Evolutionary conservation across 495 filamentous ascomycete genomes (phyloP).

Genomic region (Venustampulla echinocandica): DNA sequence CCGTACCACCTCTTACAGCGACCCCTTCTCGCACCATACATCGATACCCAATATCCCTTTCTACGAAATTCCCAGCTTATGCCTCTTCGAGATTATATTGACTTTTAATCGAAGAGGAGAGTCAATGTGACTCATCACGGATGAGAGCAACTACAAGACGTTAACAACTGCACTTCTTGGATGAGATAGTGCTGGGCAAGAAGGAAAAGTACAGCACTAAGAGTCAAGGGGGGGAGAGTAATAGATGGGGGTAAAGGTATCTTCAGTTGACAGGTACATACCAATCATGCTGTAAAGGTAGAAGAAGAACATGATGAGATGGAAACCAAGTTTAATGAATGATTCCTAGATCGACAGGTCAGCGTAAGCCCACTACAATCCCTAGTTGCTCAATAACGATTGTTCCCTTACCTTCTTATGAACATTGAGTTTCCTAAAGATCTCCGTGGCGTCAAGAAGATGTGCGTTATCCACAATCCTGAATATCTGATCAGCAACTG

Average conservation of each 20-base stretch:
- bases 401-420: conserved; percentile 78
- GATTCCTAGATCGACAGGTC: conserved; percentile 62
- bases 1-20: not conserved
- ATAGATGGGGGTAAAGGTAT: too few species aligned
- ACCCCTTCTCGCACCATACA: not conserved
- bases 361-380: not conserved
- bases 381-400: not conserved
- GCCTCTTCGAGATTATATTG: conserved; percentile 7
- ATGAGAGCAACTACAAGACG: conserved; percentile 60
- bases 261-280: too few species aligned
- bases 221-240: too few species aligned
- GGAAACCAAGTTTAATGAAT: conserved; percentile 98
- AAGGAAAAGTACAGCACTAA: too few species aligned
- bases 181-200: not conserved
- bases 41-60: not conserved
- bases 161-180: too few species aligned
- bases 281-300: conserved; percentile 99
- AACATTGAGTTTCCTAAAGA: conserved; percentile 97
- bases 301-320: conserved; percentile 99
- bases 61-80: conserved; percentile 9
- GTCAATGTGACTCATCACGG: conserved; percentile 82
- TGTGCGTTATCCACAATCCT: conserved; percentile 97
- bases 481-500: conserved; percentile 22
- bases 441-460: conserved; percentile 95
- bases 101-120: conserved; percentile 12